Evolutionary conservation across 2,329 filamentous ascomycete genomes (phyloP).

Genomic region (Calonectria henricotiae): DNA sequence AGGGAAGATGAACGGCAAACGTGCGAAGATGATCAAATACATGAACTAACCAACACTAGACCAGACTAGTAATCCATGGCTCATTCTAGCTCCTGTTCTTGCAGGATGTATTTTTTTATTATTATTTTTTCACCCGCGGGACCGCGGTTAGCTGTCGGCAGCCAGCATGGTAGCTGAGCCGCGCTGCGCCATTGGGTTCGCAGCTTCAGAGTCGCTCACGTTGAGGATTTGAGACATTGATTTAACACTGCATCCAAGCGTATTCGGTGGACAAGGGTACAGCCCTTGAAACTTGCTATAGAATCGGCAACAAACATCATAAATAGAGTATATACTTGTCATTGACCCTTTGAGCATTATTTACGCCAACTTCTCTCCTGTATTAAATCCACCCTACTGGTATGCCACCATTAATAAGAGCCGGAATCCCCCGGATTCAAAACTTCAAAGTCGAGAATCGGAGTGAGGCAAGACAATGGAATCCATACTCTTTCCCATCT

Average conservation of each 20-base stretch:
- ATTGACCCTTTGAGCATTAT: not conserved
- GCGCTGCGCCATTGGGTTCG: not conserved
- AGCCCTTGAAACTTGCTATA: slow-evolving; percentile 4
- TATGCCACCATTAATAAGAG: not conserved
- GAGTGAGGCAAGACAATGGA: slow-evolving; percentile 7
- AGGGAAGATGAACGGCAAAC: not conserved
- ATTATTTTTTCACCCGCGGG: not conserved
- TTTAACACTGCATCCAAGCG: slow-evolving; percentile 8
- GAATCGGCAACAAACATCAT: not conserved
- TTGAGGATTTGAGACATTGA: slow-evolving; percentile 4
- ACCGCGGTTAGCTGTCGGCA: slow-evolving; percentile 6
- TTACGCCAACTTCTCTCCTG: not conserved
- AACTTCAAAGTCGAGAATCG: not conserved
- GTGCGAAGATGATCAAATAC: not conserved
- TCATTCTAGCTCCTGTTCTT: not conserved
- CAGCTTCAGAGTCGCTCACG: not conserved
- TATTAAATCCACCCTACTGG: not conserved
- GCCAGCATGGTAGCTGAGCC: not conserved
- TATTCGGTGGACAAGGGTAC: not conserved
- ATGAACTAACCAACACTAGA: not conserved
- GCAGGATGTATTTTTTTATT: not conserved
- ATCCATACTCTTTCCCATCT: not conserved
- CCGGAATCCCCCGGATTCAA: slow-evolving; percentile 7
- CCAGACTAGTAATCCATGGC: not conserved
- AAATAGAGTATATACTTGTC: slow-evolving; percentile 19